Evolutionary conservation across 2,329 filamentous ascomycete genomes (phyloP), one percentile per base, ranked within the genome.

Genomic region (Trichoderma guizhouense): DNA sequence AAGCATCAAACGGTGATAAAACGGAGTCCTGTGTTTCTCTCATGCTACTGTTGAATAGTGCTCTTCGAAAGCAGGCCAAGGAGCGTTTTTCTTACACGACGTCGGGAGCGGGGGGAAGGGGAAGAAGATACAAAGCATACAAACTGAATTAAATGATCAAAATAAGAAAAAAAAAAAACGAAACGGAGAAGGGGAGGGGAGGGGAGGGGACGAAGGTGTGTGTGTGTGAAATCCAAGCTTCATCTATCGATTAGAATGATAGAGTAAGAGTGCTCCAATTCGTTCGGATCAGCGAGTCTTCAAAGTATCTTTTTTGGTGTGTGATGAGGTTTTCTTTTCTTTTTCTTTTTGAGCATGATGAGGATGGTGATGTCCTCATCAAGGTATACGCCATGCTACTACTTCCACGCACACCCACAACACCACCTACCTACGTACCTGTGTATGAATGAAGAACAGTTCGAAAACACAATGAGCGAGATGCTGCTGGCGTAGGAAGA

Each of bases 1-100:
- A 24, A 34, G 66, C 66, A 69, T 69, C 66, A 51, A 69, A 51
- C 26, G 39, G 66, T 62, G 66, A 69, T 69, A 69, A 47, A 68
- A 24, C 28, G 66, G 66, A 60, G 39, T 69, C 57, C 57, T 69
- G 39, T 43, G 24, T 67, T 58, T 57, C 47, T 57, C 47, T 39
- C 24, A 24, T 30, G 7, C n/a, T 26, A 32, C n/a, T 60, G 36
- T 47, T 47, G 15, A 18, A 57, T 26, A 21, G 18, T 60, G 26
- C 65, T 47, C 12, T 51, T 43, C n/a, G 7, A 21, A 60, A 58
- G 26, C 26, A 53, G 47, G 39, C 12, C 26, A 32, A 47, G 26
- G 30, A 18, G 36, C 30, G n/a, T 30, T 57, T n/a, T 24, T 51
- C 15, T 43, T 43, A 9, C 26, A 24, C 64, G 18, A 7, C 36